Evolutionary conservation across 2,329 filamentous ascomycete genomes (phyloP).

Genomic region (Pseudopyrenochaeta lycopersici): DNA sequence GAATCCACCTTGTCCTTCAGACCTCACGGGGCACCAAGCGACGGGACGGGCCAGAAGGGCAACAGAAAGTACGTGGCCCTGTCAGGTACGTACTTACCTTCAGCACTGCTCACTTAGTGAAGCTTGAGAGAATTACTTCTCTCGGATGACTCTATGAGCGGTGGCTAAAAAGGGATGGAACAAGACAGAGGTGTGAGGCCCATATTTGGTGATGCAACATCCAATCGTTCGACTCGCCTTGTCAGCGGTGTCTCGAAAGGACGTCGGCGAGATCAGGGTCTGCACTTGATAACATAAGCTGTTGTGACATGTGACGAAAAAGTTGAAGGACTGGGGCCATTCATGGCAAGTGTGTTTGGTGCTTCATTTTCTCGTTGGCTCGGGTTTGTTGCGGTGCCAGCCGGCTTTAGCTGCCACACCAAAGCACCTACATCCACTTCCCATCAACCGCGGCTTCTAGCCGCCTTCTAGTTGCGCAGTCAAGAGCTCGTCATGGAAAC

Average conservation of each 20-base stretch:
- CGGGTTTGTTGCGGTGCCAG: conserved; percentile 10
- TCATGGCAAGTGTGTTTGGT: conserved; percentile 20
- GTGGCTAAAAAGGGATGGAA: conserved; percentile 40
- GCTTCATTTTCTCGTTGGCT: conserved; percentile 38
- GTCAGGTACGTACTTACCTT: conserved; percentile 26
- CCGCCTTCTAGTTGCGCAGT: conserved; percentile 31
- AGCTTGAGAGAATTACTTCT: conserved; percentile 37
- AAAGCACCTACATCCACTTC: conserved; percentile 37
- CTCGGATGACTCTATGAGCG: conserved; percentile 33
- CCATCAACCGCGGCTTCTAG: conserved; percentile 27
- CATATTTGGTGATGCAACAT: conserved; percentile 27
- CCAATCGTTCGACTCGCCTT: conserved; percentile 43
- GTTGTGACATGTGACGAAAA: conserved; percentile 23
- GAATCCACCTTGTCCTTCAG: conserved; percentile 17
- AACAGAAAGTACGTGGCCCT: conserved; percentile 45
- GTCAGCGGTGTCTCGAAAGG: conserved; percentile 42
- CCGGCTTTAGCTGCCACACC: conserved; percentile 19
- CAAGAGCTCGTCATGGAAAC: conserved; percentile 23
- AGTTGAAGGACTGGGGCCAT: conserved; percentile 18
- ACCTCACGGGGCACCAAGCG: no score
- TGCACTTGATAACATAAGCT: conserved; percentile 35
- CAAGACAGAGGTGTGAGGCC: conserved; percentile 29
- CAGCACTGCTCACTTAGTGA: conserved; percentile 44
- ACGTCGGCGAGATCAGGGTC: conserved; percentile 26
- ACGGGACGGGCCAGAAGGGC: conserved; percentile 43